A percentile compares a stretch with the other conserved stretches of the same genome.
phyloP scores from a whole-genome alignment of 176 grass and related monocot genomes.

The Avena atlantica region DNA sequence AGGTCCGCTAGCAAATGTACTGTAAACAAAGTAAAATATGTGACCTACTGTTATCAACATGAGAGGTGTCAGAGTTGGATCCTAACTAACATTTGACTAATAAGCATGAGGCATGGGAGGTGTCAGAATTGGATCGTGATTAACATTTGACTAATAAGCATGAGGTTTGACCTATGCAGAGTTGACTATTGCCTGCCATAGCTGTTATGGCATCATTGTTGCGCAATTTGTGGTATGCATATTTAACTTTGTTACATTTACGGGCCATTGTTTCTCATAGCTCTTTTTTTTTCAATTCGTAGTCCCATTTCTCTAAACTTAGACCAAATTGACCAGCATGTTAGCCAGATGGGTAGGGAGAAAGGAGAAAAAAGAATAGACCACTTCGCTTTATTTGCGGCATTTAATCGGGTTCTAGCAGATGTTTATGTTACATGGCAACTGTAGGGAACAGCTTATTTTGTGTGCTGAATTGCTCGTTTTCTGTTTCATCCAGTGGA shows the following conservation, averaged over 20 bases:
- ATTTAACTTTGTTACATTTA: conserved; percentile 15
- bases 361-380: not conserved
- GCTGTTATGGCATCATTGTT: not conserved
- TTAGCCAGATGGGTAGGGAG: not conserved
- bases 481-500: conserved; percentile 61
- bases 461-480: conserved; percentile 26
- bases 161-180: not conserved
- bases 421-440: not conserved
- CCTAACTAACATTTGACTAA: not conserved
- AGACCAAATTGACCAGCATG: not conserved
- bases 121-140: conserved; percentile 1
- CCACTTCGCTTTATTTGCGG: not conserved
- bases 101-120: not conserved
- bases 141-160: not conserved
- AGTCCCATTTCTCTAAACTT: conserved; percentile 5
- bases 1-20: conserved; percentile 33
- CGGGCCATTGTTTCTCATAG: not conserved
- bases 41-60: conserved; percentile 23
- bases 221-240: conserved; percentile 7
- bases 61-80: conserved; percentile 7
- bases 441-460: not conserved
- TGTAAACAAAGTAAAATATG: conserved; percentile 31
- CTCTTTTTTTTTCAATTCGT: not conserved
- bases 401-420: not conserved
- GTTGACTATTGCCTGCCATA: not conserved